Evolutionary conservation across 2,329 filamentous ascomycete species (phyloP).

Genomic region (Emergomyces orientalis): DNA sequence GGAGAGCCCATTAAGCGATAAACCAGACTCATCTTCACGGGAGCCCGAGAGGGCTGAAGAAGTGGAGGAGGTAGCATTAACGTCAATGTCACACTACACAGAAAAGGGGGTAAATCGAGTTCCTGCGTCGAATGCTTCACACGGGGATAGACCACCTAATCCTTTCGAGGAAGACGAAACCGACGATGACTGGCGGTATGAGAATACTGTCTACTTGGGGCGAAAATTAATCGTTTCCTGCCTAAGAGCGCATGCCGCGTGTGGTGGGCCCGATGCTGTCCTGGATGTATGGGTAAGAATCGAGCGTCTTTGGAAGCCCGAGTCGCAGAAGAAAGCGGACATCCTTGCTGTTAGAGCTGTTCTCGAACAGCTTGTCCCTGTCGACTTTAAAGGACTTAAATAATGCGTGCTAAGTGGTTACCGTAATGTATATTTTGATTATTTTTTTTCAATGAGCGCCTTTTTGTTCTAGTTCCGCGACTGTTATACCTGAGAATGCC

Average conservation of each 20-base stretch:
- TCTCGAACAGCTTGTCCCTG: slow-evolving; percentile 26
- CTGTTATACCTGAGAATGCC: not conserved
- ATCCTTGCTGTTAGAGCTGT: slow-evolving; percentile 31
- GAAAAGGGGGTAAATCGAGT: not conserved
- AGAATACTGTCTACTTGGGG: slow-evolving; percentile 36
- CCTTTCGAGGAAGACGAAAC: slow-evolving; percentile 15
- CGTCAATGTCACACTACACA: not conserved
- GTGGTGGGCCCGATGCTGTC: slow-evolving; percentile 29
- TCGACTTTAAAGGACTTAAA: not conserved
- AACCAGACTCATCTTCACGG: not conserved
- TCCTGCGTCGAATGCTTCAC: not conserved
- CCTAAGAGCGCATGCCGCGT: slow-evolving; percentile 32
- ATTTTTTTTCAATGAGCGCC: not conserved
- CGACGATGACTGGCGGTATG: slow-evolving; percentile 24
- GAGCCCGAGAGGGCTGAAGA: not conserved
- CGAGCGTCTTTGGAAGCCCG: slow-evolving; percentile 33
- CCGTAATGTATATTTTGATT: not conserved
- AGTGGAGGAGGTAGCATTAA: not conserved
- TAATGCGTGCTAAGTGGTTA: not conserved
- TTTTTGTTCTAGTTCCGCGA: not conserved
- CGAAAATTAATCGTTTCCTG: slow-evolving; percentile 32
- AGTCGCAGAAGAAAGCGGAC: slow-evolving; percentile 28
- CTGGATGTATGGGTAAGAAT: slow-evolving; percentile 33
- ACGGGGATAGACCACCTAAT: not conserved
- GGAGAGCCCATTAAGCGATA: slow-evolving; percentile 6